Evolutionary conservation across 2,329 filamentous ascomycete species (phyloP).

Genomic region (Pseudofabraea citricarpa): DNA sequence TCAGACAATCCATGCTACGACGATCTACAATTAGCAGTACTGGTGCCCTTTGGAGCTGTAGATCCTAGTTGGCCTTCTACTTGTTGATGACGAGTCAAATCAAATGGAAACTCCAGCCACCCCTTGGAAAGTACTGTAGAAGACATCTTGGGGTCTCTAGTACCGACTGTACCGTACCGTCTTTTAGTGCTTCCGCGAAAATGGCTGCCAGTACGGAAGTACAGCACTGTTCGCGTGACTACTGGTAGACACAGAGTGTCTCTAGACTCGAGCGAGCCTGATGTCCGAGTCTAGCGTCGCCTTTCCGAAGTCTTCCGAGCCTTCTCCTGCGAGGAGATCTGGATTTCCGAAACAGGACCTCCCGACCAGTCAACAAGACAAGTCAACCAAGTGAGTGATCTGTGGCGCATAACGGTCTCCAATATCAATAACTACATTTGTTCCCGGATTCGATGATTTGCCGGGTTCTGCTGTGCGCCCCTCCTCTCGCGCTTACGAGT

Average conservation of each 20-base stretch:
- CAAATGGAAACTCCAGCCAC: too few species aligned
- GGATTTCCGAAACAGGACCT: not conserved
- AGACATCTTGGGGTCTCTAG: too few species aligned
- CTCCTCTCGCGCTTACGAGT: not conserved
- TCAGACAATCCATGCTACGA: too few species aligned
- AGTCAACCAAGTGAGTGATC: not conserved
- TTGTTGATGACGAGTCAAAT: too few species aligned
- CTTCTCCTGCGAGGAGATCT: not conserved
- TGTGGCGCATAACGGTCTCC: conserved; percentile 1
- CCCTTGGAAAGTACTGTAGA: too few species aligned
- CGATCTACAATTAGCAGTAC: too few species aligned
- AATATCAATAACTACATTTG: conserved; percentile 2
- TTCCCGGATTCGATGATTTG: not conserved
- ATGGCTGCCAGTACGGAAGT: too few species aligned
- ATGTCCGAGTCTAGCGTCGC: not conserved
- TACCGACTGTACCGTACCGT: too few species aligned
- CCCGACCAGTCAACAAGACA: not conserved
- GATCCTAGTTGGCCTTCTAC: too few species aligned
- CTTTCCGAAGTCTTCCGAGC: not conserved
- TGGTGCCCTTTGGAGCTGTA: too few species aligned
- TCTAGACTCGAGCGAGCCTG: not conserved
- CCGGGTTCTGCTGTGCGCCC: not conserved
- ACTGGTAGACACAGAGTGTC: not conserved
- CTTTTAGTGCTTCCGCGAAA: too few species aligned
- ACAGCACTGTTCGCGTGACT: too few species aligned